A percentile compares a stretch with the other conserved stretches of the same genome.
Conservation (phyloP, 495 filamentous ascomycete species). For the Staphylotrichum tortipilum region DNA sequence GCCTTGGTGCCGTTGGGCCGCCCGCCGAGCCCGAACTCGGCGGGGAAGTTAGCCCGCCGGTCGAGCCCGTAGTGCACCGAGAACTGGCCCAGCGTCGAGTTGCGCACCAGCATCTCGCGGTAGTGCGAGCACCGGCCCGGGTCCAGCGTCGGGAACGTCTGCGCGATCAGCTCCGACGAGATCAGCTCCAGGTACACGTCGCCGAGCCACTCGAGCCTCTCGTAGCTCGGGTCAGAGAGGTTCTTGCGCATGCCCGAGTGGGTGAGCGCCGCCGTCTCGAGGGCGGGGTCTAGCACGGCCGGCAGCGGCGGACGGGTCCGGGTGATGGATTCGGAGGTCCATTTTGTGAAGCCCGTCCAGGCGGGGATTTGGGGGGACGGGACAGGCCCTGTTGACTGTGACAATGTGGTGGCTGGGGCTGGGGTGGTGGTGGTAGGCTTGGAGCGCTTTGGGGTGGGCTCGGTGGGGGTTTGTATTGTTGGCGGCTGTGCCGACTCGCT, state of each 20-base stretch:
- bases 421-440: not conserved
- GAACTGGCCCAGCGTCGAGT: slow-evolving; percentile 62
- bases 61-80: slow-evolving; percentile 60
- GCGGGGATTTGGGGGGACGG: slow-evolving; percentile 2
- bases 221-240: slow-evolving; percentile 45
- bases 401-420: not conserved
- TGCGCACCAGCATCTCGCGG: slow-evolving; percentile 65
- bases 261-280: slow-evolving; percentile 58
- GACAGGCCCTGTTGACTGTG: too few species aligned
- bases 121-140: slow-evolving; percentile 56
- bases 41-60: slow-evolving; percentile 46
- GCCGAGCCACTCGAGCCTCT: slow-evolving; percentile 66
- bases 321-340: slow-evolving; percentile 35
- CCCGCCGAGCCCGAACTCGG: slow-evolving; percentile 29
- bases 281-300: slow-evolving; percentile 43
- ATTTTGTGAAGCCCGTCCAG: slow-evolving; percentile 21
- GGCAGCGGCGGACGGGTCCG: slow-evolving; percentile 48
- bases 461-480: not conserved
- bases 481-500: not conserved
- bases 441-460: slow-evolving; percentile 10
- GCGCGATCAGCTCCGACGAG: slow-evolving; percentile 54
- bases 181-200: slow-evolving; percentile 68
- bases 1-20: slow-evolving; percentile 25
- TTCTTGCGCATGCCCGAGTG: slow-evolving; percentile 43
- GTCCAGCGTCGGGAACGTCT: slow-evolving; percentile 49